phyloP scores from a whole-genome alignment of 2,329 filamentous ascomycete genomes.

The Hyphodiscus sp. region DNA sequence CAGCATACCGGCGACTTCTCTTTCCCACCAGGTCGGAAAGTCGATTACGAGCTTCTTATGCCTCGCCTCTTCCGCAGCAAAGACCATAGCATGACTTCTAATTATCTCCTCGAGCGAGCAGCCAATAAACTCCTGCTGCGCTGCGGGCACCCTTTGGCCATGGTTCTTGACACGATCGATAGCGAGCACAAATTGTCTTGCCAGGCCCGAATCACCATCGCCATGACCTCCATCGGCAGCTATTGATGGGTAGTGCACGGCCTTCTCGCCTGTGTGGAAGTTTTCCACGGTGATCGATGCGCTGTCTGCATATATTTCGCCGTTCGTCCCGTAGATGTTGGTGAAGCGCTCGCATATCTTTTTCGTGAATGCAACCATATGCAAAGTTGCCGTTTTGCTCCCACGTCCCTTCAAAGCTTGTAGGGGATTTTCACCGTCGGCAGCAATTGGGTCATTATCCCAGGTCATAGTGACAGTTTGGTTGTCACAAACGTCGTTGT shows the following conservation, averaged over 20 bases:
- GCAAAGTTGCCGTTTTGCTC: conserved; percentile 81
- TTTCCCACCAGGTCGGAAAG: conserved; percentile 71
- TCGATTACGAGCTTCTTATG: conserved; percentile 61
- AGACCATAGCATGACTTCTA: conserved; percentile 87
- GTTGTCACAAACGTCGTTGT: conserved; percentile 92
- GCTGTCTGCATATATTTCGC: conserved; percentile 83
- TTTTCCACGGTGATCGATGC: conserved; percentile 68
- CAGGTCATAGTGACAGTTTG: conserved; percentile 84
- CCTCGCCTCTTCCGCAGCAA: conserved; percentile 86
- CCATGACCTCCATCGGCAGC: conserved; percentile 60
- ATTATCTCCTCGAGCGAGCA: conserved; percentile 82
- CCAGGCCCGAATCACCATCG: conserved; percentile 74
- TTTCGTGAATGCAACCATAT: conserved; percentile 89
- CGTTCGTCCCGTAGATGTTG: conserved; percentile 76
- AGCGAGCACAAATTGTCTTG: conserved; percentile 75
- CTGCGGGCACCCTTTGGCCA: conserved; percentile 57
- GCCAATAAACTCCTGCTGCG: conserved; percentile 70
- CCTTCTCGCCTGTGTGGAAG: conserved; percentile 50
- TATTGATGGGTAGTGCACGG: conserved; percentile 49
- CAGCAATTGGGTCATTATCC: conserved; percentile 59
- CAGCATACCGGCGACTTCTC: conserved; percentile 38
- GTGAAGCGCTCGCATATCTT: conserved; percentile 82
- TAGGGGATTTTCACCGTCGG: conserved; percentile 9
- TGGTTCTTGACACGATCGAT: conserved; percentile 72
- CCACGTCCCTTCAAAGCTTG: conserved; percentile 37